These are phyloP conservation scores for Stephania japonica DNA, from an alignment of 164 flowering plant species.

Conservation along the genomic window DNA sequence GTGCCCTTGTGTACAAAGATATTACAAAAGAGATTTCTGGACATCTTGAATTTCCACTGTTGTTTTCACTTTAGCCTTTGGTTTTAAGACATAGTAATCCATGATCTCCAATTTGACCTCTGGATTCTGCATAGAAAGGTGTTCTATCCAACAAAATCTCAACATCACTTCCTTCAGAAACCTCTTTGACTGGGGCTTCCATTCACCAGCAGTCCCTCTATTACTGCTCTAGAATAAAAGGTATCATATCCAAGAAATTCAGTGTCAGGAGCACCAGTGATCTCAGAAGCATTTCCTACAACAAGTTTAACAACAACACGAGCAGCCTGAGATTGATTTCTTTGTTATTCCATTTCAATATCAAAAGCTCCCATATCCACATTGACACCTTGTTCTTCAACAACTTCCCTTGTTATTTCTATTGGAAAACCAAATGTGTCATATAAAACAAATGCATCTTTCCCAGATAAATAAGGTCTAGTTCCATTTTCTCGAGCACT, in stretches of 20 bases:
- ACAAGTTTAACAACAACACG: conserved; percentile 72
- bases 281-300: conserved; percentile 50
- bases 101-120: conserved; percentile 88
- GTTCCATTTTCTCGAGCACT: conserved; percentile 32
- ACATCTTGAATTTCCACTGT: conserved; percentile 78
- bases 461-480: conserved; percentile 66
- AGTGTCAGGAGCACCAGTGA: conserved; percentile 51
- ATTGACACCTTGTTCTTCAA: conserved; percentile 66
- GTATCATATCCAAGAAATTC: conserved; percentile 85
- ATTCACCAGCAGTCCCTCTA: conserved; percentile 69
- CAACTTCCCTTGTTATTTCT: conserved; percentile 85
- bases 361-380: conserved; percentile 74
- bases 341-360: conserved; percentile 82
- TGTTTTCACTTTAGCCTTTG: conserved; percentile 31
- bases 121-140: conserved; percentile 96
- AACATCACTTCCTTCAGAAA: conserved; percentile 73
- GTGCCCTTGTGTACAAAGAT: conserved; percentile 82
- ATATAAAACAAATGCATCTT: conserved; percentile 81
- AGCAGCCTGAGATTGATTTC: conserved; percentile 88
- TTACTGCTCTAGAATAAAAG: conserved; percentile 58
- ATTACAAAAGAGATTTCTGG: conserved; percentile 62
- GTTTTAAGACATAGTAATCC: conserved; percentile 53
- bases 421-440: conserved; percentile 93
- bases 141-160: conserved; percentile 75
- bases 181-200: conserved; percentile 59